A percentile compares a stretch with the other conserved stretches of the same genome.
These are phyloP conservation scores for Hypoxylon intermedium DNA, from an alignment of 495 filamentous ascomycete species.

Conservation along the genomic window DNA sequence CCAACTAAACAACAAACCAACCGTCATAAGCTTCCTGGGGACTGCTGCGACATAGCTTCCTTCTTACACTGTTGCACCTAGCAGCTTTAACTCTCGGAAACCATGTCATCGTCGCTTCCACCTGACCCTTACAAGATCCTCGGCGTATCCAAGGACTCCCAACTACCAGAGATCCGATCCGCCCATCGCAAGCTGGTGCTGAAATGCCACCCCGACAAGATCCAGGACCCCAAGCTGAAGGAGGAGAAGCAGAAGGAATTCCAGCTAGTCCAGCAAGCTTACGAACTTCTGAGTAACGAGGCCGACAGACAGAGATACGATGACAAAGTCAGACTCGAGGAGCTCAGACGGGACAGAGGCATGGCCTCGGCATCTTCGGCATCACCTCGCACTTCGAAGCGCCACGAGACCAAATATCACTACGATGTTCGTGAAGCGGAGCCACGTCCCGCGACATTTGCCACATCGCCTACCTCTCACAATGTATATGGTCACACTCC, in stretches of 20 bases:
- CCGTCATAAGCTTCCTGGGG: conserved; percentile 7
- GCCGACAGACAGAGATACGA: conserved; percentile 76
- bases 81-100: conserved; percentile 34
- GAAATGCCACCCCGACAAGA: conserved; percentile 94
- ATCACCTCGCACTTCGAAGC: conserved; percentile 41
- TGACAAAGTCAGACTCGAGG: conserved; percentile 68
- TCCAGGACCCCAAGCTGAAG: conserved; percentile 73
- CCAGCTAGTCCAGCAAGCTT: conserved; percentile 91
- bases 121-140: conserved; percentile 85
- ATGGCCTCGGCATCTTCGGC: conserved; percentile 49
- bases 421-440: conserved; percentile 42
- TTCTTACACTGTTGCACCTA: conserved; percentile 19
- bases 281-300: conserved; percentile 88
- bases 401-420: conserved; percentile 42
- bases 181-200: conserved; percentile 92
- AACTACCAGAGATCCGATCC: conserved; percentile 73
- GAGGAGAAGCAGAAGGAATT: conserved; percentile 80
- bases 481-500: conserved; percentile 47
- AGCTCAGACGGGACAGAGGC: conserved; percentile 52
- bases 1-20: conserved; percentile 30
- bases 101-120: conserved; percentile 70
- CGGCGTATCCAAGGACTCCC: conserved; percentile 77
- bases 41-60: conserved; percentile 22
- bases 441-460: conserved; percentile 36
- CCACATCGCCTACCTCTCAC: conserved; percentile 19